A percentile compares a stretch with the other conserved stretches of the same genome.
These are phyloP conservation scores for Lenzites betulinus DNA, from an alignment of 768 basidiomycete species.

Conservation along the genomic window DNA sequence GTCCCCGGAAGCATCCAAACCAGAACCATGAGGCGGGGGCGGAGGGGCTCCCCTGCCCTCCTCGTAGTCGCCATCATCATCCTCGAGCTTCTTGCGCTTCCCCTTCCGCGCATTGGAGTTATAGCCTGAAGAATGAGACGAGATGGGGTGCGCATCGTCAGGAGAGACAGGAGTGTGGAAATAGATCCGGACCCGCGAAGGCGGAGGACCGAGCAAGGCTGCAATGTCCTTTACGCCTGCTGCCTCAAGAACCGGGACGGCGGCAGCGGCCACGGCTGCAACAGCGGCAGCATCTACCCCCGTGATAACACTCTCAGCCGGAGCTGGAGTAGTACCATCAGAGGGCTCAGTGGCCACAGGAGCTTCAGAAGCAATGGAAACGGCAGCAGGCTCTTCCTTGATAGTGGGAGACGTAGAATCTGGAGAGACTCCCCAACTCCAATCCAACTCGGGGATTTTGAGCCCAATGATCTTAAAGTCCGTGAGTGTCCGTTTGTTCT, in stretches of 20 bases:
- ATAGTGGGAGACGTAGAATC: slow-evolving; percentile 26
- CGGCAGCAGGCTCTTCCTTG: slow-evolving; percentile 29
- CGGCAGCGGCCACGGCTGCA: slow-evolving; percentile 9
- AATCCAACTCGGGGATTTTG: slow-evolving; percentile 77
- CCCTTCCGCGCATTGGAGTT: slow-evolving; percentile 66
- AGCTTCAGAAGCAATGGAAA: slow-evolving; percentile 14
- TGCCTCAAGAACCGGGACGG: slow-evolving; percentile 25
- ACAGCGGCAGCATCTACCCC: slow-evolving; percentile 18
- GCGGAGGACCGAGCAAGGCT: slow-evolving; percentile 46
- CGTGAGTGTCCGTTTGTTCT: slow-evolving; percentile 89
- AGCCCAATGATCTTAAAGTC: slow-evolving; percentile 97
- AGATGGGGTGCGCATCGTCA: slow-evolving; percentile 78
- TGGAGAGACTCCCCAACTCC: slow-evolving; percentile 81
- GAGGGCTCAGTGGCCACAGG: slow-evolving; percentile 31
- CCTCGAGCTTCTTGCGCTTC: slow-evolving; percentile 87
- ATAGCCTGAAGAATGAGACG: slow-evolving; percentile 55
- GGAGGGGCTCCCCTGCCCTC: slow-evolving; percentile 69
- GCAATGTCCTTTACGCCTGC: slow-evolving; percentile 22
- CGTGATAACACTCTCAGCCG: slow-evolving; percentile 19
- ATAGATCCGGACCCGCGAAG: slow-evolving; percentile 87
- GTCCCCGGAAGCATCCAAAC: slow-evolving; percentile 49
- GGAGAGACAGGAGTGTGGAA: slow-evolving; percentile 88
- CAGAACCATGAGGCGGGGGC: slow-evolving; percentile 51
- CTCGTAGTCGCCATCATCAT: slow-evolving; percentile 81
- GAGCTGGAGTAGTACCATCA: slow-evolving; percentile 18